Conservation (phyloP, 768 basidiomycete genomes). For the Cyclocybe cylindracea region DNA sequence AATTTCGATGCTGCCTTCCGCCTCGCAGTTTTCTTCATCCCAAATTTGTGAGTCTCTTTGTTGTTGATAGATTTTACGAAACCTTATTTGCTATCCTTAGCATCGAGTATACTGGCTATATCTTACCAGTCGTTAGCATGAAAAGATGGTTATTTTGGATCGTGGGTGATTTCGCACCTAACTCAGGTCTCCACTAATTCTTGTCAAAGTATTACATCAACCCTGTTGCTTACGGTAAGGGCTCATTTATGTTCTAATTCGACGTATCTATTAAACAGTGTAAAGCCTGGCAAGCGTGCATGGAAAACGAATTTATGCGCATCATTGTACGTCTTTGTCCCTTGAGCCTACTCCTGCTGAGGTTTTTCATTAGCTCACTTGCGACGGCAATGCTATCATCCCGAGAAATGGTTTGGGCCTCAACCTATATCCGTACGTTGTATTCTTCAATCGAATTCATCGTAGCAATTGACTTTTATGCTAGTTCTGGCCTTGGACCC, state of each 20-base stretch:
- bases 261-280: not conserved
- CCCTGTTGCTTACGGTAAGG: conserved; percentile 68
- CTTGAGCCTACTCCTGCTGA: conserved; percentile 1
- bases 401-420: conserved; percentile 63
- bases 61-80: not conserved
- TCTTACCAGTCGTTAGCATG: conserved; percentile 68
- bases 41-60: conserved; percentile 55
- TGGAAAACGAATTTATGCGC: conserved; percentile 87
- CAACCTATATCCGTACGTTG: conserved; percentile 61
- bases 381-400: conserved; percentile 64
- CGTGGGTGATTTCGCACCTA: conserved; percentile 35
- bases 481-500: conserved; percentile 50
- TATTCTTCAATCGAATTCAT: not conserved
- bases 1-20: conserved; percentile 49
- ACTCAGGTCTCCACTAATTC: not conserved
- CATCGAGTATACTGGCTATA: conserved; percentile 70
- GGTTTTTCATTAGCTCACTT: conserved; percentile 48
- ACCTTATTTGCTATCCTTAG: conserved; percentile 16
- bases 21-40: conserved; percentile 68
- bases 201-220: conserved; percentile 68
- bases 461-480: not conserved
- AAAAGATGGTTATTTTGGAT: conserved; percentile 89
- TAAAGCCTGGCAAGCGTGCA: conserved; percentile 68
- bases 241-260: not conserved
- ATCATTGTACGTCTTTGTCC: conserved; percentile 49